Evolutionary conservation across 805 yeast species (phyloP).

Genomic region (Naumovozyma baii): DNA sequence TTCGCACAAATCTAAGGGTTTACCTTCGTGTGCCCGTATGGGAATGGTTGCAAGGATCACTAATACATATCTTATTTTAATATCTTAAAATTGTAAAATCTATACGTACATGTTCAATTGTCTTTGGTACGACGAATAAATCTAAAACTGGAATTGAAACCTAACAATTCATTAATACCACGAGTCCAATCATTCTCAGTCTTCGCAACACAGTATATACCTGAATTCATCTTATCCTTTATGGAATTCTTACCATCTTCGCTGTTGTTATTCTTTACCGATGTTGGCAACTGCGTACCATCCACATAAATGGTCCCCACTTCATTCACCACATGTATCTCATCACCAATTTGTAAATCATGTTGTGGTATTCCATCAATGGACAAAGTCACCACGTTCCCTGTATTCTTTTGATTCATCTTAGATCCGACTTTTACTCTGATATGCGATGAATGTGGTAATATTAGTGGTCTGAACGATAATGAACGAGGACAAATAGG

Average conservation of each 20-base stretch:
- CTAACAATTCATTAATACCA: conserved; percentile 78
- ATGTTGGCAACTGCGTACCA: conserved; percentile 39
- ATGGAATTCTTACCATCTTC: conserved; percentile 4
- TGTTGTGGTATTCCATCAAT: conserved; percentile 80
- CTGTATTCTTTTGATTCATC: conserved; percentile 26
- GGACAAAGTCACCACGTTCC: conserved; percentile 46
- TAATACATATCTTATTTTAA: conserved; percentile 26
- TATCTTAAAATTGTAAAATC: not conserved
- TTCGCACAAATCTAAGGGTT: conserved; percentile 47
- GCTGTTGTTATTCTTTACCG: conserved; percentile 11
- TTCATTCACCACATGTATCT: conserved; percentile 61
- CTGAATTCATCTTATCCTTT: conserved; percentile 31
- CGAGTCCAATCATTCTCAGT: conserved; percentile 85
- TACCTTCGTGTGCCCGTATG: conserved; percentile 74
- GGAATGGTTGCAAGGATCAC: conserved; percentile 47
- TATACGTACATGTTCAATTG: conserved; percentile 2
- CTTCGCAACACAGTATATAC: conserved; percentile 82
- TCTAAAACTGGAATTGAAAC: conserved; percentile 79
- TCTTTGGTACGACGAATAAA: conserved; percentile 25
- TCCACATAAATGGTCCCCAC: conserved; percentile 50
- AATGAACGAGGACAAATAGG: conserved; percentile 89
- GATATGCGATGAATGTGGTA: conserved; percentile 72
- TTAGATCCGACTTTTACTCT: conserved; percentile 49
- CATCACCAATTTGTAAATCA: conserved; percentile 64
- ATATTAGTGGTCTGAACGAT: conserved; percentile 78